phyloP scores from a whole-genome alignment of 495 filamentous ascomycete species.

The Polyplosphaeria fusca region DNA sequence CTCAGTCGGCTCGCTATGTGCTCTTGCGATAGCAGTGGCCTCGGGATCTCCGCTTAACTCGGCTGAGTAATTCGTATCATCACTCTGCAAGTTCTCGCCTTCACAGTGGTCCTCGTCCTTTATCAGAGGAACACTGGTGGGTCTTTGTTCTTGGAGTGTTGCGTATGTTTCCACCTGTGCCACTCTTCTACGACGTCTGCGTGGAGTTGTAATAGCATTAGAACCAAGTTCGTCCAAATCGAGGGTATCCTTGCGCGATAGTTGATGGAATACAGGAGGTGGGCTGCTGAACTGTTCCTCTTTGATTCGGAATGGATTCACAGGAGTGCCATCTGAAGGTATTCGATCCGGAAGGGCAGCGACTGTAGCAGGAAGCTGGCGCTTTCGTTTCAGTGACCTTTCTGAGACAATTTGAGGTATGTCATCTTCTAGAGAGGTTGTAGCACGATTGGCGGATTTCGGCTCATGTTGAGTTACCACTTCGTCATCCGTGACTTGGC shows the following conservation, averaged over 20 bases:
- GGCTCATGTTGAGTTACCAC: not conserved
- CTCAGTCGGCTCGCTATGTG: constrained; percentile 19
- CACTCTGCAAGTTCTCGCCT: too few species aligned
- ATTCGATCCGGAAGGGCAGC: not conserved
- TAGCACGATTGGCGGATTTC: not conserved
- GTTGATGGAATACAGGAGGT: not conserved
- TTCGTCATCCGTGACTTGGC: constrained; percentile 39
- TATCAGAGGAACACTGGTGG: constrained; percentile 21
- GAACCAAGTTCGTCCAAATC: constrained; percentile 40
- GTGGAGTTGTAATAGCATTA: constrained; percentile 27
- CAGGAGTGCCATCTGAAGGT: constrained; percentile 21
- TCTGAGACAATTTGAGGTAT: constrained; percentile 37
- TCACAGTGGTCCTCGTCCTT: constrained; percentile 23
- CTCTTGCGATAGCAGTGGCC: constrained; percentile 5
- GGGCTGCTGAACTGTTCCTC: constrained; percentile 39
- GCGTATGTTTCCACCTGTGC: not conserved
- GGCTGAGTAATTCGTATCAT: not conserved
- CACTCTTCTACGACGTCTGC: constrained; percentile 1
- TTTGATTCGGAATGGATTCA: constrained; percentile 34
- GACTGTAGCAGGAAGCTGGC: not conserved
- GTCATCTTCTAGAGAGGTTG: constrained; percentile 25
- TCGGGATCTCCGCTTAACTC: not conserved
- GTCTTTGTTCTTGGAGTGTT: constrained; percentile 26
- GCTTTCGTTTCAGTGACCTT: constrained; percentile 39
- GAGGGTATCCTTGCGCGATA: constrained; percentile 37